Base-by-base conservation (phyloP, 441 rosid species). In the Omphalea diandra region DNA sequence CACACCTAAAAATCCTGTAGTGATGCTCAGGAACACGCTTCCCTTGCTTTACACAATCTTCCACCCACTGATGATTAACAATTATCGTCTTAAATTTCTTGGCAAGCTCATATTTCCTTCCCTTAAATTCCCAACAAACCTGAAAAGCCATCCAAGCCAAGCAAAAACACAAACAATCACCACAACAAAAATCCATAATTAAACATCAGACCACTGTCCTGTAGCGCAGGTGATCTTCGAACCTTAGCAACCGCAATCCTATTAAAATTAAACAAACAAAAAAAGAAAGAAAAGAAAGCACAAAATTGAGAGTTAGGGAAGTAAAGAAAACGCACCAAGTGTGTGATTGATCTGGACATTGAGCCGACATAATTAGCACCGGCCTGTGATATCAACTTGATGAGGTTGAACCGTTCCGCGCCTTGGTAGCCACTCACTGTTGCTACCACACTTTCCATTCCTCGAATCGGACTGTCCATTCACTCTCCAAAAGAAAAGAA, bases 361-460 rank as follows among this genome's bases (percentile, higher is more conserved):
- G 80, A 73, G 1, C 99, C 98, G 0, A 93, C 93, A 46, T 89
- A 95, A 82, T 76, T 92, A 17, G 92, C 98, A 32, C 98, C 98
- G 20, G 88, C 22, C 17, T 32, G 73, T 31, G 89, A 81, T 55
- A 95, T 87, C 43, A 93, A 86, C 82, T 87, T 90, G 75, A 95
- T 95, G 71, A 95, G 95, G 60, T 87, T 83, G 76, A 92, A 89
- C 52, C 97, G 87, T 70, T 87, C 95, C 18, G 82, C 54, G 4
- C 96, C 97, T 11, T 85, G 86, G 82, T 90, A 92, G 2, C 99
- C 99, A 67, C 95, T 95, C 3, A 95, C 96, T 0, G 96, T 83
- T 27, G 93, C 95, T 17, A 95, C 86, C 71, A 95, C 98, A 8
- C 85, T 76, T 29, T 89, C 93, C 99, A 95, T 92, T 31, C 88